A percentile compares a stretch with the other conserved stretches of the same genome.
phyloP scores from a whole-genome alignment of 2,329 filamentous ascomycete genomes.

The Fusarium pseudocircinatum region DNA sequence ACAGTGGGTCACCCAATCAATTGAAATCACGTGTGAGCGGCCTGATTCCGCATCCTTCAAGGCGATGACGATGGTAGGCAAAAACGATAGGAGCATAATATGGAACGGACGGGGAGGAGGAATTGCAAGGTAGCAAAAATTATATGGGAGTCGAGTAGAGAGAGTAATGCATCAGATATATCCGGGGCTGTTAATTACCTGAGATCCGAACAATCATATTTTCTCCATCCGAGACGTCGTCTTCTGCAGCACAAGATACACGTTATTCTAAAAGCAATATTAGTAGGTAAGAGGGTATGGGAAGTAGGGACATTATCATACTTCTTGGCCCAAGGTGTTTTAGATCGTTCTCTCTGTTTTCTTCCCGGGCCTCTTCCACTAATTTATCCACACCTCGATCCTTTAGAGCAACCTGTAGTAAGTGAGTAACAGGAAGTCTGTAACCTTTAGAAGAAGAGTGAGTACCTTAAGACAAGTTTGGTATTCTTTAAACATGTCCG shows the following conservation, averaged over 20 bases:
- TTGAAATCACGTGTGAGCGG: slow-evolving; percentile 31
- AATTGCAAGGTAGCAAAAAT: not conserved
- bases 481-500: slow-evolving; percentile 86
- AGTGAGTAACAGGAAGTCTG: not conserved
- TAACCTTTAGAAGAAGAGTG: slow-evolving; percentile 2
- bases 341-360: slow-evolving; percentile 87
- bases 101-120: not conserved
- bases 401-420: slow-evolving; percentile 72
- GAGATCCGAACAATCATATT: not conserved
- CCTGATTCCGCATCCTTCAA: slow-evolving; percentile 11
- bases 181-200: not conserved
- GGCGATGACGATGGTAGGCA: slow-evolving; percentile 14
- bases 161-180: not conserved
- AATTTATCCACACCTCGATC: slow-evolving; percentile 92
- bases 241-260: not conserved
- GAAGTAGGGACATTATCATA: slow-evolving; percentile 34
- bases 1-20: slow-evolving; percentile 27
- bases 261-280: slow-evolving; percentile 17
- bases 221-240: slow-evolving; percentile 16
- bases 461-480: slow-evolving; percentile 82
- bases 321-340: slow-evolving; percentile 56
- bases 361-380: slow-evolving; percentile 88
- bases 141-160: not conserved
- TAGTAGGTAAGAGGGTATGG: not conserved
- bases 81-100: not conserved